Base-by-base conservation (phyloP, 2,329 filamentous ascomycete species). In the Cladophialophora carrionii region DNA sequence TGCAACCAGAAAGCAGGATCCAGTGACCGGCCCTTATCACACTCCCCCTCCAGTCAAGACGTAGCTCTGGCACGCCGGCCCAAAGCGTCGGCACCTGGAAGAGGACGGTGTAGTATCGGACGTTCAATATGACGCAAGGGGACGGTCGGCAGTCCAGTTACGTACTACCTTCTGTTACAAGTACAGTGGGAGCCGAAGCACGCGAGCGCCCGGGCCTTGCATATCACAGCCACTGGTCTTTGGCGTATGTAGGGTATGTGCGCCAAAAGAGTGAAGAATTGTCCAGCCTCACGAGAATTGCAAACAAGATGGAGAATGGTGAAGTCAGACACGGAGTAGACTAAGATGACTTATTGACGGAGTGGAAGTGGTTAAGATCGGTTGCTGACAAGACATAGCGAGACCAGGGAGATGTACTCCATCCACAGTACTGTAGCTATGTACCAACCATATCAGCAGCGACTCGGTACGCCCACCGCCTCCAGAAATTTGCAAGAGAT, bases 1-100 rank as follows among this genome's bases (percentile, higher is more conserved):
- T 43, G 57, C 26, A 60, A 52, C 52, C 53, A 57, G 57, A 29
- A 51, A 26, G 48, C 14, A 24, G 20, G 22, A 51, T 8, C 20
- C 48, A 51, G 48, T n/a, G 8, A 51, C 48, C 22, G 22, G 48
- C 9, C 24, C 24, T 51, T 29, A 22, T 51, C 37, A 41, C 14
- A 43, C 17, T 20, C 37, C 37, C 17, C 34, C 37, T 43, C 37
- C 17, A 43, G 37, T 43, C 48, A 29, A 51, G 24, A 17, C 48
- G 48, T 14, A 26, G 48, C 9, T 51, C 20, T 51, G 22, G 48
- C 48, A 51, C 48, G 48, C 48, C 9, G 26, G 48, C 48, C 24
- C 48, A 51, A 26, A 29, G 48, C 48, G 24, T 29, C 5, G 14
- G 24, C 48, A 29, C 6, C 48, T 22, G n/a, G 22, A 12, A 26